Evolutionary conservation across 2,329 filamentous ascomycete species (phyloP).

Genomic region (Nigrospora sphaerica): DNA sequence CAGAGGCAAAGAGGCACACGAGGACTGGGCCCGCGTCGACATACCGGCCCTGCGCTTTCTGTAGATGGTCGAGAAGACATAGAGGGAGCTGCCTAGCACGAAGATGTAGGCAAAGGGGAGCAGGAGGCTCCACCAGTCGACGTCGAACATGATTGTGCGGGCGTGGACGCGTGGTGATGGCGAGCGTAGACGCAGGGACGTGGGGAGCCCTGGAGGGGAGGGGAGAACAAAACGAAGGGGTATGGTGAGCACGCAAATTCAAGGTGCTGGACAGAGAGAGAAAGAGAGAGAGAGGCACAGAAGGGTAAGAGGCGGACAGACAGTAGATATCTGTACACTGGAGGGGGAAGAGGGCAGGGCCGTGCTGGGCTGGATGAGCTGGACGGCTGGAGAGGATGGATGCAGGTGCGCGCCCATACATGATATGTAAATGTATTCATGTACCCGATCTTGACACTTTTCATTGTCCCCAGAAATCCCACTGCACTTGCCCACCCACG

Average conservation of each 20-base stretch:
- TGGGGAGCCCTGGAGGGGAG: no score
- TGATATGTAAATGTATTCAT: not conserved
- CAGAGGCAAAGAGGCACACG: not conserved
- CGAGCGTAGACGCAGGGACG: not conserved
- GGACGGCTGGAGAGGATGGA: no score
- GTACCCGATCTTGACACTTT: constrained; percentile 7
- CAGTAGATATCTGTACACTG: no score
- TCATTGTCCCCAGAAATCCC: not conserved
- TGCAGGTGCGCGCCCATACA: no score
- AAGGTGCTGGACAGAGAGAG: no score
- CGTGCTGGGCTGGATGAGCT: no score
- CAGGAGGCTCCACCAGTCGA: constrained; percentile 75
- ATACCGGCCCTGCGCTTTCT: constrained; percentile 81
- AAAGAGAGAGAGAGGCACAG: no score
- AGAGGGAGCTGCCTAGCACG: constrained; percentile 80
- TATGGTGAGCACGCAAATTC: no score
- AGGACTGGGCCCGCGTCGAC: constrained; percentile 20
- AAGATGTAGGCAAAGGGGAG: constrained; percentile 85
- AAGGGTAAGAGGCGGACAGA: no score
- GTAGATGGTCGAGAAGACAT: constrained; percentile 89
- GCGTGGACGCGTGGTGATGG: not conserved
- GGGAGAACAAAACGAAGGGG: no score
- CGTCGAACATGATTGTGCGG: constrained; percentile 36
- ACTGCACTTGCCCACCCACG: not conserved
- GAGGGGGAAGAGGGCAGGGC: no score